Evolutionary conservation across 345 rosid genomes (phyloP).

Genomic region (Capsella bursapastoris): DNA sequence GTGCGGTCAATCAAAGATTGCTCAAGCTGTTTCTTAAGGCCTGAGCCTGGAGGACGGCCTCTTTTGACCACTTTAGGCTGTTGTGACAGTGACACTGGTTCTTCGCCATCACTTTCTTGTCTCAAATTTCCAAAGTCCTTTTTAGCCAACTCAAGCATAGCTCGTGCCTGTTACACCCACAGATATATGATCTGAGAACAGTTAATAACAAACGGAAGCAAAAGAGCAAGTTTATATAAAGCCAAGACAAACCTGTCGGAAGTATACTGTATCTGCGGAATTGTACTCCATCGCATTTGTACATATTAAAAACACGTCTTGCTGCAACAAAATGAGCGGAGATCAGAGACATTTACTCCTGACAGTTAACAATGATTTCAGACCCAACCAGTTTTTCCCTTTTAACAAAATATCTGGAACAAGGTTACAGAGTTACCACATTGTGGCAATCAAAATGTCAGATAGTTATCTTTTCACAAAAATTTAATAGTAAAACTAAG

Average conservation of each 20-base stretch:
- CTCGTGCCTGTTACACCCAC: conserved; percentile 63
- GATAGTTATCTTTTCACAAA: not conserved
- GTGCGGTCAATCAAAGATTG: conserved; percentile 54
- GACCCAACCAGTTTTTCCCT: not conserved
- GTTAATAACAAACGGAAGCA: not conserved
- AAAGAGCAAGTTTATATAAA: not conserved
- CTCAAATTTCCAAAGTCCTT: conserved; percentile 82
- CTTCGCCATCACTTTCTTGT: conserved; percentile 77
- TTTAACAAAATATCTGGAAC: not conserved
- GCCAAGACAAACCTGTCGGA: conserved; percentile 63
- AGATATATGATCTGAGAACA: not conserved
- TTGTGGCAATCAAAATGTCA: not conserved
- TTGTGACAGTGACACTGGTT: conserved; percentile 50
- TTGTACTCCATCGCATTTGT: conserved; percentile 95
- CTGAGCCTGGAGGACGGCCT: conserved; percentile 46
- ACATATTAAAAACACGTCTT: conserved; percentile 74
- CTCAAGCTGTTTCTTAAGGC: conserved; percentile 60
- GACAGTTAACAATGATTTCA: not conserved
- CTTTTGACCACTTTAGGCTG: conserved; percentile 54
- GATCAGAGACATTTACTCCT: conserved; percentile 3
- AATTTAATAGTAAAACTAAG: not conserved
- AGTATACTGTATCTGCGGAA: conserved; percentile 77
- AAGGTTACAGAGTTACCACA: conserved; percentile 1
- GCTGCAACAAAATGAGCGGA: conserved; percentile 48
- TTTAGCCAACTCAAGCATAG: conserved; percentile 83